Evolutionary conservation across 768 basidiomycete species (phyloP).

Genomic region (Collybiopsis luxurians): DNA sequence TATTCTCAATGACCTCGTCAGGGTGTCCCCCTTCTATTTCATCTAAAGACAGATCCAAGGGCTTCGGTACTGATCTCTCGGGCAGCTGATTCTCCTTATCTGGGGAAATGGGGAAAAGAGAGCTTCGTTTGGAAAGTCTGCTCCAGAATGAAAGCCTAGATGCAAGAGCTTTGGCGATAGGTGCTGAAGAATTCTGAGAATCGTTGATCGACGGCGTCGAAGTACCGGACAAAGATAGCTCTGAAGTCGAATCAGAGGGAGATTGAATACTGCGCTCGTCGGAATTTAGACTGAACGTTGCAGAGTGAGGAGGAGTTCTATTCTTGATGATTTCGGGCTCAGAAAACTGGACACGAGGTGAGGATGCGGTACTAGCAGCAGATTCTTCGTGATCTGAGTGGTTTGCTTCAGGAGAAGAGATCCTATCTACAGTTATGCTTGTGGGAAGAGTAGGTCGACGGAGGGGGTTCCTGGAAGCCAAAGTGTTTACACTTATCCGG

Average conservation of each 20-base stretch:
- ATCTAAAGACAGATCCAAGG: constrained; percentile 32
- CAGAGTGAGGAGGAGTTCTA: constrained; percentile 30
- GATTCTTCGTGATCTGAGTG: background rate
- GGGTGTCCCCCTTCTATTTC: constrained; percentile 43
- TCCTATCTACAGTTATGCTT: constrained; percentile 20
- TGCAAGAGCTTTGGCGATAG: constrained; percentile 62
- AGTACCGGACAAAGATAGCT: constrained; percentile 46
- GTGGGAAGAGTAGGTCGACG: constrained; percentile 43
- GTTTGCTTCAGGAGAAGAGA: background rate
- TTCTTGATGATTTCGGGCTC: constrained; percentile 43
- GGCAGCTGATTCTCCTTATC: background rate
- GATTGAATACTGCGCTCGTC: constrained; percentile 15
- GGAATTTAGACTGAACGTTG: constrained; percentile 17
- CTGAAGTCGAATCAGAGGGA: constrained; percentile 32
- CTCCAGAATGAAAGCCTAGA: constrained; percentile 76
- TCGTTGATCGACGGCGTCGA: constrained; percentile 55
- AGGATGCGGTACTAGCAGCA: constrained; percentile 13
- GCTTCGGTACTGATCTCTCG: background rate
- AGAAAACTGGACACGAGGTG: constrained; percentile 53
- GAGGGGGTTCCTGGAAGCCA: constrained; percentile 49
- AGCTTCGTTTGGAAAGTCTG: constrained; percentile 49
- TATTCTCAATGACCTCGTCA: constrained; percentile 50
- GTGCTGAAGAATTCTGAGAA: constrained; percentile 35
- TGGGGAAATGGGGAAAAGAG: constrained; percentile 16
- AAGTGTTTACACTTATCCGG: constrained; percentile 42